Conservation (phyloP, 345 rosid species). For the Moricandia arvensis region DNA sequence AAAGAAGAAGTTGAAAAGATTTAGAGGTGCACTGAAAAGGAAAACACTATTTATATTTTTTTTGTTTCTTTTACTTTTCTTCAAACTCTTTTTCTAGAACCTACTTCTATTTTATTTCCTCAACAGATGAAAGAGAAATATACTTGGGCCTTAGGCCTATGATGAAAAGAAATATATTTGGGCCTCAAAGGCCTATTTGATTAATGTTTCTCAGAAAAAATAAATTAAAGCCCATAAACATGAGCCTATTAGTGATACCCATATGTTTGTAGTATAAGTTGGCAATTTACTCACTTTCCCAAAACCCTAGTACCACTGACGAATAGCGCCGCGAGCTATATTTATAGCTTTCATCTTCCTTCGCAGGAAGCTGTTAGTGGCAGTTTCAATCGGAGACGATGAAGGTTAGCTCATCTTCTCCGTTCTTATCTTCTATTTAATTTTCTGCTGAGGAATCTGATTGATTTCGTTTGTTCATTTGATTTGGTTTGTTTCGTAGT, state of each 20-base stretch:
- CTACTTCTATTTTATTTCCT: not conserved
- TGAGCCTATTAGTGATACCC: not conserved
- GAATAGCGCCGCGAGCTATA: not conserved
- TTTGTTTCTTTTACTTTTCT: not conserved
- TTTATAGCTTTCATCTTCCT: not conserved
- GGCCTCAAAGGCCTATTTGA: too few relatives aligned
- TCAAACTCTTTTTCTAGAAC: not conserved
- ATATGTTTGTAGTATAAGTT: conserved; percentile 5
- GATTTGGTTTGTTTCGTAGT: conserved; percentile 28
- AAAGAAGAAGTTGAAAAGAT: conserved; percentile 11
- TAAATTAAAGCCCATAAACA: not conserved
- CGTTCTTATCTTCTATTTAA: not conserved
- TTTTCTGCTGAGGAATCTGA: not conserved
- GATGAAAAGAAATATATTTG: too few relatives aligned
- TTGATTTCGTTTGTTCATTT: not conserved
- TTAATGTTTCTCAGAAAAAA: too few relatives aligned
- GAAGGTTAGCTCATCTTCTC: conserved; percentile 21
- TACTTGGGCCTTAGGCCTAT: not conserved
- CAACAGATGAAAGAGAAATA: not conserved
- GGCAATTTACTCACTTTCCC: not conserved
- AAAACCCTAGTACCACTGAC: conserved; percentile 25
- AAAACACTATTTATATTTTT: not conserved
- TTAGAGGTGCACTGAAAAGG: not conserved
- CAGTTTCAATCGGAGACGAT: conserved; percentile 23
- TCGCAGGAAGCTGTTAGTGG: not conserved